A percentile compares a stretch with the other conserved stretches of the same genome.
Conservation (phyloP, 2,329 filamentous ascomycete species). For the Verticillium albo-atrum region DNA sequence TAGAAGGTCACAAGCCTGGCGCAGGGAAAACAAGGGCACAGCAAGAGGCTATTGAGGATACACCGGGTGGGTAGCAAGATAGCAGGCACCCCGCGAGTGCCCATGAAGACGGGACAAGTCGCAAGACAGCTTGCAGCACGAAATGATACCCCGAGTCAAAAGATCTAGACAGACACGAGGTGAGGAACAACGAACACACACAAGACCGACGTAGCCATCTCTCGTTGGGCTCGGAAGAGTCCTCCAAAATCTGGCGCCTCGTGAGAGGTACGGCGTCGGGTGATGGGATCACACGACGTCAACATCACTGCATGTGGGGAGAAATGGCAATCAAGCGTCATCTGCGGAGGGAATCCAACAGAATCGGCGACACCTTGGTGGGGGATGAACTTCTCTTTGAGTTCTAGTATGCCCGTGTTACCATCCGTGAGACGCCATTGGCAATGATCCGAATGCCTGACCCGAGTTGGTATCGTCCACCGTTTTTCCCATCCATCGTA, state of each 20-base stretch:
- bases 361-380: constrained; percentile 89
- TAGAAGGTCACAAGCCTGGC: constrained; percentile 46
- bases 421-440: constrained; percentile 53
- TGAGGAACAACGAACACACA: too few species aligned
- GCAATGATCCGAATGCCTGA: constrained; percentile 40
- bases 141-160: not conserved
- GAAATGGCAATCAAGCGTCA: constrained; percentile 90
- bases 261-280: constrained; percentile 8
- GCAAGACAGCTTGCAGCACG: not conserved
- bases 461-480: constrained; percentile 18
- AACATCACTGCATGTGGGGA: constrained; percentile 7
- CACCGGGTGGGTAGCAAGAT: not conserved
- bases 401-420: constrained; percentile 57
- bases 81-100: not conserved
- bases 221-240: too few species aligned
- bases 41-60: not conserved
- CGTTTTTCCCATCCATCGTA: constrained; percentile 5
- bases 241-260: not conserved
- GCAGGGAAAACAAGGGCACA: constrained; percentile 1
- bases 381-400: constrained; percentile 54
- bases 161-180: not conserved
- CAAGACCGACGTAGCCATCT: not conserved
- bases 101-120: not conserved
- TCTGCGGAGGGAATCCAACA: constrained; percentile 50
- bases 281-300: not conserved